Base-by-base conservation (phyloP, 352 stramenopile species). In the Phytophthora litchii region DNA sequence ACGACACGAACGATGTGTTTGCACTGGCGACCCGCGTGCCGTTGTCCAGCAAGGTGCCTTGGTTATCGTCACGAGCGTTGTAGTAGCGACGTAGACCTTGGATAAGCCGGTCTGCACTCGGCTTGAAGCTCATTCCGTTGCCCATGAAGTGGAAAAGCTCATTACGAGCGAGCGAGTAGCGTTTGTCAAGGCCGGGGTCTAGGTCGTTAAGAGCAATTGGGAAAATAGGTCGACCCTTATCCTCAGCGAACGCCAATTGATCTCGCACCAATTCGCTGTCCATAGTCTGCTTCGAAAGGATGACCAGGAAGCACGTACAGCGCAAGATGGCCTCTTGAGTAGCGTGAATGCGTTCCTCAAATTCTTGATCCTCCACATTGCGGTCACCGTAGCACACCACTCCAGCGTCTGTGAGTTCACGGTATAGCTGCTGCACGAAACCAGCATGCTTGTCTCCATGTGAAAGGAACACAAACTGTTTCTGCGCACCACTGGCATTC, bases 201-300 rank as follows among this genome's bases (percentile, higher is more conserved):
- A 93, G 31, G n/a, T 93, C 80, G 38, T 91, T 91, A 11, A 93
- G 58, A n/a, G 86, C 67, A 27, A 95, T 63, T 0, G 86, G 86
- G 59, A 91, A 91, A 61, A 95, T 93, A 1, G 84, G 81, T 3
- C 85, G 82, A 0, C 74, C 76, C 60, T 94, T 94, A 69, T 94
- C 86, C 43, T 94, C 86, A 4, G 86, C 86, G 51, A 91, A 92
- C 14, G 83, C 86, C 17, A 94, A 66, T 42, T 94, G 86, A 44
- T 94, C 86, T 23, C 82, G 80, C 11, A 94, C 78, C n/a, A 94
- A 54, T 52, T 92, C 78, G 37, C 68, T 93, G 16, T 29, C 49
- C 48, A 90, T 83, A 1, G 80, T 93, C 35, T 92, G 71, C 40
- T 75, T 76, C 6, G 86, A 95, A 4, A 95, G 34, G n/a, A 95